These are phyloP conservation scores for Peterozyma toletana DNA, from an alignment of 805 yeast species.

Conservation along the genomic window DNA sequence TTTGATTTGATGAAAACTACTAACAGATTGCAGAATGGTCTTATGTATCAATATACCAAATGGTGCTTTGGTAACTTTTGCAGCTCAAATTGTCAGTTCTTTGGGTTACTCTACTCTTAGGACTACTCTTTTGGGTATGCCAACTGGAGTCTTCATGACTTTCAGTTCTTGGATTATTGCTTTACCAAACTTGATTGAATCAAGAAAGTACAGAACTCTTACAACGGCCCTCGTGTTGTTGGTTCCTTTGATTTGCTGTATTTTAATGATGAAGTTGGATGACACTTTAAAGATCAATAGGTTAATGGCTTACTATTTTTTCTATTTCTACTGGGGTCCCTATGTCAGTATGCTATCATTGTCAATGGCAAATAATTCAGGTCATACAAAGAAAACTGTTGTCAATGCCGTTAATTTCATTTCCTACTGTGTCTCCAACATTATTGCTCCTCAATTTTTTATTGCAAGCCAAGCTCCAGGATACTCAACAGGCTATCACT, in stretches of 20 bases:
- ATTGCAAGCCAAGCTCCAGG: conserved; percentile 37
- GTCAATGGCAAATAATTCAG: conserved; percentile 30
- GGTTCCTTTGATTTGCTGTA: conserved; percentile 12
- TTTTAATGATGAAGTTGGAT: conserved; percentile 12
- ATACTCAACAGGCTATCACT: conserved; percentile 20
- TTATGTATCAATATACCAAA: conserved; percentile 19
- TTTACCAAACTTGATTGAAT: conserved; percentile 10
- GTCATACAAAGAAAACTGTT: conserved; percentile 42
- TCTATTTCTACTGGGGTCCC: conserved; percentile 16
- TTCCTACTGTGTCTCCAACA: conserved; percentile 40
- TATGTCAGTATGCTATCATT: conserved; percentile 19
- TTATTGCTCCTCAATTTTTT: conserved; percentile 54
- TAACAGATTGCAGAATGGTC: background rate
- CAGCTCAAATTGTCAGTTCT: conserved; percentile 22
- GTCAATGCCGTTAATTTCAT: conserved; percentile 38
- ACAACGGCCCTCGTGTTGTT: conserved; percentile 9
- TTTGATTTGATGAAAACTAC: conserved; percentile 1
- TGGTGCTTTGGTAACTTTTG: conserved; percentile 35
- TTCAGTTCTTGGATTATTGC: conserved; percentile 15
- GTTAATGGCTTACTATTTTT: conserved; percentile 22
- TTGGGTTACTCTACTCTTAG: conserved; percentile 17
- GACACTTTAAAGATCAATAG: conserved; percentile 19
- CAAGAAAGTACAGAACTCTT: conserved; percentile 11
- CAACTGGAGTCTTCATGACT: conserved; percentile 15
- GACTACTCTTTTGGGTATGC: conserved; percentile 14